phyloP scores from a whole-genome alignment of 1,284 basidiomycete genomes.

The Papiliotrema fonsecae region DNA sequence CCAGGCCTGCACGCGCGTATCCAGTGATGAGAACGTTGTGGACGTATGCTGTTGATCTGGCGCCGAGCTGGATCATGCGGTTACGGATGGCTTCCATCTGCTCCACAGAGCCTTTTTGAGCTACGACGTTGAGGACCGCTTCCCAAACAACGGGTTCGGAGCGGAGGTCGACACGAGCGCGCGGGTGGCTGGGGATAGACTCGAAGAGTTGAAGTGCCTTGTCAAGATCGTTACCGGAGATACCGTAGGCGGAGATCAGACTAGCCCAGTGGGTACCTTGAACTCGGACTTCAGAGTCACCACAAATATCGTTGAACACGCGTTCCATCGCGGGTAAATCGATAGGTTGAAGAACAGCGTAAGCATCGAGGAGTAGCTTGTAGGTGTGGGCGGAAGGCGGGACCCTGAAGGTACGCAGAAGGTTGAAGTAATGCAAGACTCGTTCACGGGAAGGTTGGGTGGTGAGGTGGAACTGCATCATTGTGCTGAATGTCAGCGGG shows the following conservation, averaged over 20 bases:
- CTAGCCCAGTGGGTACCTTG: slow-evolving; percentile 88
- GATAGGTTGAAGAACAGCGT: slow-evolving; percentile 79
- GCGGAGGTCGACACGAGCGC: slow-evolving; percentile 37
- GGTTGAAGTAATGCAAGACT: slow-evolving; percentile 71
- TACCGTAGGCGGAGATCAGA: slow-evolving; percentile 86
- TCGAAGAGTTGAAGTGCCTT: slow-evolving; percentile 76
- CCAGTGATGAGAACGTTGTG: slow-evolving; percentile 89
- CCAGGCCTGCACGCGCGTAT: slow-evolving; percentile 66
- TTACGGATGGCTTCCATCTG: slow-evolving; percentile 67
- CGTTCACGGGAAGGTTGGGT: slow-evolving; percentile 78
- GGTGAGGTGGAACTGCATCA: slow-evolving; percentile 95
- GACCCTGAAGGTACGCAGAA: slow-evolving; percentile 63
- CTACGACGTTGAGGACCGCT: slow-evolving; percentile 80
- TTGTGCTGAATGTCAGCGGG: slow-evolving; percentile 72
- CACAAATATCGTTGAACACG: slow-evolving; percentile 61
- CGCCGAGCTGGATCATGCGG: slow-evolving; percentile 60
- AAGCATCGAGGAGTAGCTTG: slow-evolving; percentile 89
- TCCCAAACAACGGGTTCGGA: slow-evolving; percentile 88
- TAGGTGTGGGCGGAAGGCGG: slow-evolving; percentile 82
- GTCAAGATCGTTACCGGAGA: slow-evolving; percentile 69
- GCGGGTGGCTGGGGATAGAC: slow-evolving; percentile 57
- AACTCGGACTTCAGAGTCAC: slow-evolving; percentile 56
- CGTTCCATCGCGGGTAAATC: slow-evolving; percentile 70
- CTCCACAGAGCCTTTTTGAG: slow-evolving; percentile 72
- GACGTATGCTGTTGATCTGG: slow-evolving; percentile 93